Evolutionary conservation across 2,329 filamentous ascomycete species (phyloP).

Genomic region (Peltaster fructicola): DNA sequence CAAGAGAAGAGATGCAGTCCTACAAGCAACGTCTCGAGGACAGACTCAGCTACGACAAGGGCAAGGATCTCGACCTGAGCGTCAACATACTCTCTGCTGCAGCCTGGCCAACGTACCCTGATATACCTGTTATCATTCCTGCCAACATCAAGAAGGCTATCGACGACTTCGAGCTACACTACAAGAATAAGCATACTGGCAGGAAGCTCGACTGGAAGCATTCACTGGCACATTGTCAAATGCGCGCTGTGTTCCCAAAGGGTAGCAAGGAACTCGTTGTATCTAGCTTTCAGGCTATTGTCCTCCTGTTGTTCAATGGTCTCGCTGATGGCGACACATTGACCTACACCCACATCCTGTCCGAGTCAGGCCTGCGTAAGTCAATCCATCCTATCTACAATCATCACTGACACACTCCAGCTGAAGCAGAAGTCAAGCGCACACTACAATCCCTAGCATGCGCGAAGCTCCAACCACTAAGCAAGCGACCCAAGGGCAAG

Average conservation of each 20-base stretch:
- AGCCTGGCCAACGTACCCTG: constrained; percentile 84
- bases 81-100: constrained; percentile 84
- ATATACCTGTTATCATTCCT: constrained; percentile 58
- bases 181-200: constrained; percentile 77
- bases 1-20: constrained; percentile 77
- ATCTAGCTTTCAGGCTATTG: constrained; percentile 79
- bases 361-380: constrained; percentile 54
- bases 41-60: constrained; percentile 24
- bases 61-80: constrained; percentile 52
- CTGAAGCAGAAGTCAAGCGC: constrained; percentile 62
- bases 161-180: constrained; percentile 66
- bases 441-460: constrained; percentile 92
- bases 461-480: constrained; percentile 67
- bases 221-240: constrained; percentile 72
- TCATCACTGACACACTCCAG: constrained; percentile 21
- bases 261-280: constrained; percentile 78
- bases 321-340: constrained; percentile 44
- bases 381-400: constrained; percentile 6
- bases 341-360: constrained; percentile 56
- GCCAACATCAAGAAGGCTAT: constrained; percentile 58
- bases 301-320: constrained; percentile 78
- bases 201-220: constrained; percentile 84
- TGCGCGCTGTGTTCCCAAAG: constrained; percentile 64
- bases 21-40: constrained; percentile 56
- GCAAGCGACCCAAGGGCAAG: constrained; percentile 61